phyloP scores from a whole-genome alignment of 352 stramenopile species.

The Elongisporangium prolatum region DNA sequence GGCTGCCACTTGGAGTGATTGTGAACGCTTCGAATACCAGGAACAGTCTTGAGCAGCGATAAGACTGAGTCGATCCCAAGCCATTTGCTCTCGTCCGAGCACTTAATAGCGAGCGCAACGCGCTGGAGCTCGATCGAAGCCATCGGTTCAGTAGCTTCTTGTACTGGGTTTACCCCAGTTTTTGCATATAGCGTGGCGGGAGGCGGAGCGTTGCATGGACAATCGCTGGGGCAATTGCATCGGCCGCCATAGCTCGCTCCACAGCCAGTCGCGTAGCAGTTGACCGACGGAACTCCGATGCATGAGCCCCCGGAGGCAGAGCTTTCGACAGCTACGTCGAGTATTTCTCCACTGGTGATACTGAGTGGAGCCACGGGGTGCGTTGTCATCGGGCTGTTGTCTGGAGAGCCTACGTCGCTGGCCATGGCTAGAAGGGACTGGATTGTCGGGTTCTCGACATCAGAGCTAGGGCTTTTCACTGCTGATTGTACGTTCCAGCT shows the following conservation, averaged over 20 bases:
- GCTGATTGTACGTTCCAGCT: conserved; percentile 14
- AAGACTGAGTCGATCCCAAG: conserved; percentile 23
- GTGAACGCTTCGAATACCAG: conserved; percentile 52
- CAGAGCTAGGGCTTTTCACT: conserved; percentile 9
- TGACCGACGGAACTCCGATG: conserved; percentile 33
- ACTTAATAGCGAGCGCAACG: conserved; percentile 29
- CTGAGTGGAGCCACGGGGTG: not conserved
- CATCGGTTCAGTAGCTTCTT: conserved; percentile 3
- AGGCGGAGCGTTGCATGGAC: conserved; percentile 34
- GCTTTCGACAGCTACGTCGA: not conserved
- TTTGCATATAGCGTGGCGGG: not conserved
- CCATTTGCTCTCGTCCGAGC: conserved; percentile 6
- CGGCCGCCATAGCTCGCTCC: conserved; percentile 50
- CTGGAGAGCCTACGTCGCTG: not conserved
- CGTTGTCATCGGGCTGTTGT: not conserved
- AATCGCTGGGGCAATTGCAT: conserved; percentile 57
- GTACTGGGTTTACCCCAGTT: not conserved
- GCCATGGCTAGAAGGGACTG: not conserved
- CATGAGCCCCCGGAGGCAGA: conserved; percentile 11
- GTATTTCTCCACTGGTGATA: not conserved
- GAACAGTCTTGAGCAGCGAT: conserved; percentile 30
- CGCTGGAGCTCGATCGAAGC: conserved; percentile 17
- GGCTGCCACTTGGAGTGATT: conserved; percentile 2
- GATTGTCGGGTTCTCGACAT: conserved; percentile 6
- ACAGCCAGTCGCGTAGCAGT: conserved; percentile 66